A percentile compares a stretch with the other conserved stretches of the same genome.
Conservation (phyloP, 768 basidiomycete genomes). For the Boletus tomentosulus region DNA sequence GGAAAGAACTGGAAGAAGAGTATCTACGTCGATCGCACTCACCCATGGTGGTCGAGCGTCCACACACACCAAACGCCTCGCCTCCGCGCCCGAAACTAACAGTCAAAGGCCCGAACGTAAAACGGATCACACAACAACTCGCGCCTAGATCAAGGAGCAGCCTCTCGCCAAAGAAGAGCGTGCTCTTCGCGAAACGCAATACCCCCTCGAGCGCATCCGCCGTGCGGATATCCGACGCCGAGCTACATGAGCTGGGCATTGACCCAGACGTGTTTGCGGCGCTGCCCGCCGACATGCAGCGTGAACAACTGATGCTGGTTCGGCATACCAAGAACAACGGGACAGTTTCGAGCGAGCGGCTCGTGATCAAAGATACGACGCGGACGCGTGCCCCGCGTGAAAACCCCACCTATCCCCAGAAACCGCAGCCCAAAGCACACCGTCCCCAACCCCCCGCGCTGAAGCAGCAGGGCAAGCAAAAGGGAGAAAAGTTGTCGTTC, state of each 20-base stretch:
- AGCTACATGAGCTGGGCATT: conserved; percentile 63
- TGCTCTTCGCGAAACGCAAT: conserved; percentile 36
- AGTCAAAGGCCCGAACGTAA: conserved; percentile 42
- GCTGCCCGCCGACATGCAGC: conserved; percentile 64
- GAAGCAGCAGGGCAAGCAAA: conserved; percentile 49
- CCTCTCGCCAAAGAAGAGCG: conserved; percentile 36
- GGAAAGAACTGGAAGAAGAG: conserved; percentile 62
- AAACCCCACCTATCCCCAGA: conserved; percentile 35
- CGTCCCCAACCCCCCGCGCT: conserved; percentile 48
- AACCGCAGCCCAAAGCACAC: conserved; percentile 54
- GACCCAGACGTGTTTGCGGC: conserved; percentile 67
- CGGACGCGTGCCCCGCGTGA: conserved; percentile 26
- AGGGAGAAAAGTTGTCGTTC: conserved; percentile 53
- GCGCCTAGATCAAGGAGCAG: conserved; percentile 49
- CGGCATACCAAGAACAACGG: conserved; percentile 44
- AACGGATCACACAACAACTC: conserved; percentile 60
- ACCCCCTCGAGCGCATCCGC: conserved; percentile 25
- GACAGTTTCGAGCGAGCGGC: conserved; percentile 35
- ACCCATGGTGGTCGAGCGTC: conserved; percentile 32
- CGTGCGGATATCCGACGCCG: conserved; percentile 47
- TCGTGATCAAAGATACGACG: conserved; percentile 43
- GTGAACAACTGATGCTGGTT: conserved; percentile 66
- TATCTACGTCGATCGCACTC: conserved; percentile 59
- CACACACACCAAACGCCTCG: neutral
- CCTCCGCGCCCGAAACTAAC: conserved; percentile 11